Conservation (phyloP, 1,284 basidiomycete genomes). For the Volvariella surrecta region DNA sequence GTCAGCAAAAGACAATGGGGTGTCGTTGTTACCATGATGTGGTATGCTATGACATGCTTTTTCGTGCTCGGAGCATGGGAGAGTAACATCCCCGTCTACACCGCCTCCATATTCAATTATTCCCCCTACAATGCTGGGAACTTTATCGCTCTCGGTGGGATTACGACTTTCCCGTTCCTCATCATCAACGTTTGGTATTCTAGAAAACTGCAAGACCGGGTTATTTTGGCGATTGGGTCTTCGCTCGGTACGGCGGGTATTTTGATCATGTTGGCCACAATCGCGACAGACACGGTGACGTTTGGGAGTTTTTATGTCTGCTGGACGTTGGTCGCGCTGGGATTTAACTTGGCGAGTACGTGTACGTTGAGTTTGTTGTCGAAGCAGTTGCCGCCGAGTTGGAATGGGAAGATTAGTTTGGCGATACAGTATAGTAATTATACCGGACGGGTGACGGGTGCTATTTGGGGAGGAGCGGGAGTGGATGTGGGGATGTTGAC, state of each 20-base stretch:
- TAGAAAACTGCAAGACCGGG: slow-evolving; percentile 51
- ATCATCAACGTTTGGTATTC: slow-evolving; percentile 50
- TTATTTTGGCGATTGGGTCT: slow-evolving; percentile 46
- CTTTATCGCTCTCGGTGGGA: slow-evolving; percentile 61
- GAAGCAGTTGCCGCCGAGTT: slow-evolving; percentile 55
- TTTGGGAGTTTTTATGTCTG: slow-evolving; percentile 49
- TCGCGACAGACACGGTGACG: slow-evolving; percentile 30
- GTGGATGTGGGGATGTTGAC: slow-evolving; percentile 56
- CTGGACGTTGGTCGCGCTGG: slow-evolving; percentile 62
- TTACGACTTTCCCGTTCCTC: slow-evolving; percentile 58
- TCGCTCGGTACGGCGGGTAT: slow-evolving; percentile 44
- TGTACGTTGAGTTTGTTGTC: slow-evolving; percentile 56
- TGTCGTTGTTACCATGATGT: slow-evolving; percentile 59
- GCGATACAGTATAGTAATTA: slow-evolving; percentile 65
- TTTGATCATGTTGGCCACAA: slow-evolving; percentile 38
- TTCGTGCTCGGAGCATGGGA: slow-evolving; percentile 69
- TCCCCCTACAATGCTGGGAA: slow-evolving; percentile 60
- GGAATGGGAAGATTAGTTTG: slow-evolving; percentile 49
- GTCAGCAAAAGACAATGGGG: slow-evolving; percentile 19
- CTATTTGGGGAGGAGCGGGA: slow-evolving; percentile 61
- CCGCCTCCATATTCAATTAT: slow-evolving; percentile 42
- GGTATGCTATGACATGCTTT: slow-evolving; percentile 68
- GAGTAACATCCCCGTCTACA: slow-evolving; percentile 61
- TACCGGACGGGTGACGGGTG: slow-evolving; percentile 51
- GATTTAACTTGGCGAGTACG: slow-evolving; percentile 63